phyloP scores from a whole-genome alignment of 768 basidiomycete genomes.

The Naganishia kalamii region DNA sequence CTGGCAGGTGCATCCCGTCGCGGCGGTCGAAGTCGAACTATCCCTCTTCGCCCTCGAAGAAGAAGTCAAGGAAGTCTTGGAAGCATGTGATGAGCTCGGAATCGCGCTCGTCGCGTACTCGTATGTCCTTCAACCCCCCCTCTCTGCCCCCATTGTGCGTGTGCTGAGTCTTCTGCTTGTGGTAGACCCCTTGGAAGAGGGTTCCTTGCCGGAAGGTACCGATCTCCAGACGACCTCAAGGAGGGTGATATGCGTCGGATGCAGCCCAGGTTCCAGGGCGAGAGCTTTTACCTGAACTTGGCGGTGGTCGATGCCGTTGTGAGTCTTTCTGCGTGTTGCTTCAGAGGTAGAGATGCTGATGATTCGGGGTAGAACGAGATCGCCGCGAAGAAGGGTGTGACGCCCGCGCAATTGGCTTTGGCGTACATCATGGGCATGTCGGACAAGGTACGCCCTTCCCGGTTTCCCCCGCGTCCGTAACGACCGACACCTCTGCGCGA shows the following conservation, averaged over 20 bases:
- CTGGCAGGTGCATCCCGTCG: slow-evolving; percentile 54
- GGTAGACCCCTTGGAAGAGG: slow-evolving; percentile 45
- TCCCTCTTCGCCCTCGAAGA: slow-evolving; percentile 59
- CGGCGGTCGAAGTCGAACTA: slow-evolving; percentile 63
- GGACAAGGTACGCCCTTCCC: slow-evolving; percentile 27
- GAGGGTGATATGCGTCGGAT: slow-evolving; percentile 50
- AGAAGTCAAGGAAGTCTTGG: slow-evolving; percentile 54
- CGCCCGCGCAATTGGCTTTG: slow-evolving; percentile 48
- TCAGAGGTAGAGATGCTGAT: slow-evolving; percentile 5
- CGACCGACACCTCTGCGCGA: background rate
- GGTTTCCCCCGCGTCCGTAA: background rate
- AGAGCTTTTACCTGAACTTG: slow-evolving; percentile 51
- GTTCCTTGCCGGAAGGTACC: slow-evolving; percentile 44
- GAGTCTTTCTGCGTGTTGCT: background rate
- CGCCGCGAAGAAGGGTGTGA: slow-evolving; percentile 50
- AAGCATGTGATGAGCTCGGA: slow-evolving; percentile 55
- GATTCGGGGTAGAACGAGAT: slow-evolving; percentile 36
- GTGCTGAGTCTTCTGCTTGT: background rate
- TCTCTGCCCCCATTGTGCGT: background rate
- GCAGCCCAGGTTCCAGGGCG: slow-evolving; percentile 52
- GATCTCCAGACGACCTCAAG: slow-evolving; percentile 42
- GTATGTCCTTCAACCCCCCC: background rate
- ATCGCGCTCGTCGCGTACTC: slow-evolving; percentile 61
- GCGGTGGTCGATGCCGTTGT: slow-evolving; percentile 50
- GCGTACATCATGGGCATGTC: slow-evolving; percentile 47